Conservation (phyloP, 73 alveolate species). For the Tetrahymena borealis region DNA sequence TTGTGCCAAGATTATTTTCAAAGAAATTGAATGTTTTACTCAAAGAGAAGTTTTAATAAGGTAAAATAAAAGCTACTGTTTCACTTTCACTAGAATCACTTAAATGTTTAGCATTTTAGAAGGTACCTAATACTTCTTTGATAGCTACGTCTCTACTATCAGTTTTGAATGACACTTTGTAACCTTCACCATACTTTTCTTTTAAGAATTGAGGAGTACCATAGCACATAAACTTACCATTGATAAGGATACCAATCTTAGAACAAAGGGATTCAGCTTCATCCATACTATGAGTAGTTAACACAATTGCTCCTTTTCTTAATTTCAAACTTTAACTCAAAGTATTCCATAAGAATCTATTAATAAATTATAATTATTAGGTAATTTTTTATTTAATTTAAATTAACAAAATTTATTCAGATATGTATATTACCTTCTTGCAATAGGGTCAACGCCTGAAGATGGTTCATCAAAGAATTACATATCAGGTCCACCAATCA, state of each 20-base stretch:
- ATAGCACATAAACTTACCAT: conserved; percentile 67
- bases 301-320: conserved; percentile 47
- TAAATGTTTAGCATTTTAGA: not conserved
- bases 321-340: not conserved
- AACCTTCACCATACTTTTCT: conserved; percentile 75
- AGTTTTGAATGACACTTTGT: conserved; percentile 43
- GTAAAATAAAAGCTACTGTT: not conserved
- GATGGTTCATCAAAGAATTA: conserved; percentile 91
- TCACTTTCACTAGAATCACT: not conserved
- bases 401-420: no score
- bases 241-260: conserved; percentile 73
- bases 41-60: not conserved
- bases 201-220: conserved; percentile 74
- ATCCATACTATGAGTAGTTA: conserved; percentile 84
- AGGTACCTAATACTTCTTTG: not conserved
- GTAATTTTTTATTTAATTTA: not conserved
- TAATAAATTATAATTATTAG: not conserved
- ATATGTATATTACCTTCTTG: conserved; percentile 53
- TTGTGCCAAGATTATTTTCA: not conserved
- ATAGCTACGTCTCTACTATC: not conserved
- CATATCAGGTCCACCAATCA: conserved; percentile 86
- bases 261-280: conserved; percentile 83
- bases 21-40: not conserved
- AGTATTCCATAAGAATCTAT: conserved; percentile 20
- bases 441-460: conserved; percentile 82